Conservation (phyloP, 1,139 yeast genomes). For the Nematodospora anomalae region DNA sequence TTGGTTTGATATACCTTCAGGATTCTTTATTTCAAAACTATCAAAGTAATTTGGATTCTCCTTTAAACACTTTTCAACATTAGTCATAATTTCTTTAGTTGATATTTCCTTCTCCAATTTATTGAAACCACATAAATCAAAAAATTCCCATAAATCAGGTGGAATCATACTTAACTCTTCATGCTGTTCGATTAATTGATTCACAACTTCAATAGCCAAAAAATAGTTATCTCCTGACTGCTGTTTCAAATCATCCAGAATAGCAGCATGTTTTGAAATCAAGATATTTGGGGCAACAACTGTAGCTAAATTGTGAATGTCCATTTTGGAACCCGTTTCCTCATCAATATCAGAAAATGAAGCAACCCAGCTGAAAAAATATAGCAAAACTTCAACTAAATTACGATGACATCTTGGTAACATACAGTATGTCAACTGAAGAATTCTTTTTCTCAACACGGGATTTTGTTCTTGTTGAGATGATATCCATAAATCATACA, state of each 20-base stretch:
- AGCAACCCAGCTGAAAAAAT: slow-evolving; percentile 93
- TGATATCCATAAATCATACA: slow-evolving; percentile 79
- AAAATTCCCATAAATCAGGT: slow-evolving; percentile 43
- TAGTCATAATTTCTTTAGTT: slow-evolving; percentile 40
- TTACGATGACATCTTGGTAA: slow-evolving; percentile 84
- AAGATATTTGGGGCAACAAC: slow-evolving; percentile 93
- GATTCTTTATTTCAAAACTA: slow-evolving; percentile 9
- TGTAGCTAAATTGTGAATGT: slow-evolving; percentile 89
- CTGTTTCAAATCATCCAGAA: slow-evolving; percentile 8
- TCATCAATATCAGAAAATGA: slow-evolving; percentile 90
- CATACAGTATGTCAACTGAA: slow-evolving; percentile 75
- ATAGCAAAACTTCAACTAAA: slow-evolving; percentile 79
- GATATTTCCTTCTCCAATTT: slow-evolving; percentile 21
- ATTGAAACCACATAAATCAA: slow-evolving; percentile 36
- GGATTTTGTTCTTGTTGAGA: slow-evolving; percentile 61
- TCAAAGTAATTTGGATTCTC: slow-evolving; percentile 27
- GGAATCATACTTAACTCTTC: slow-evolving; percentile 83
- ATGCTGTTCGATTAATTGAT: slow-evolving; percentile 78
- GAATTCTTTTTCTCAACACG: slow-evolving; percentile 51
- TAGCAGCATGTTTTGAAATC: slow-evolving; percentile 45
- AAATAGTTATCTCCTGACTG: slow-evolving; percentile 73
- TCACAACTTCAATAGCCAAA: slow-evolving; percentile 87
- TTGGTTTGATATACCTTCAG: slow-evolving; percentile 21
- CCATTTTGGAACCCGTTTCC: slow-evolving; percentile 94
- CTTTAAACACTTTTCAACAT: slow-evolving; percentile 32